phyloP scores from a whole-genome alignment of 2,329 filamentous ascomycete species.

The Calycina herbarum region DNA sequence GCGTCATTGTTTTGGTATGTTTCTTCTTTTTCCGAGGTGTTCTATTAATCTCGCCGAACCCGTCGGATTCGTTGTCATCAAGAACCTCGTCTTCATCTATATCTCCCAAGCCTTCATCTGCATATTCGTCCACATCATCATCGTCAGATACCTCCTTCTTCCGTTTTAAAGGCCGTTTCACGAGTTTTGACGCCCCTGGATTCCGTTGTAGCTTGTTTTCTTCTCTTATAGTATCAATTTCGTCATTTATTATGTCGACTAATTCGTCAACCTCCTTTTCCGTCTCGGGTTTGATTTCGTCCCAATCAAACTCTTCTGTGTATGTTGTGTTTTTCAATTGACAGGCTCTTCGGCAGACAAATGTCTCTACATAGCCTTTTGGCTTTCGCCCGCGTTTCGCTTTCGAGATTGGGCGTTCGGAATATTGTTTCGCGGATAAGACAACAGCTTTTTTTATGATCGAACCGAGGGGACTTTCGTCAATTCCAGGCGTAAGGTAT shows the following conservation, averaged over 20 bases:
- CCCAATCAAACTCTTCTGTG: conserved; percentile 90
- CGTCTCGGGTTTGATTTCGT: conserved; percentile 44
- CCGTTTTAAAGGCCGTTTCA: background rate
- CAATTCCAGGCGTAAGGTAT: conserved; percentile 85
- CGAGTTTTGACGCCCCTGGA: background rate
- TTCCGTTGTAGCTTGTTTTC: background rate
- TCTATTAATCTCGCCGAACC: conserved; percentile 31
- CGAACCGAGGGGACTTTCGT: conserved; percentile 80
- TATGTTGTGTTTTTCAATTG: conserved; percentile 88
- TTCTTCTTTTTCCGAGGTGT: conserved; percentile 61
- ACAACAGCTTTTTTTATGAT: conserved; percentile 88
- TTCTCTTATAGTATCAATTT: background rate
- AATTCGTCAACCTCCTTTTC: conserved; percentile 24
- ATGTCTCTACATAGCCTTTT: conserved; percentile 70
- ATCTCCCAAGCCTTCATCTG: conserved; percentile 39
- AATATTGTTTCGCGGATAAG: conserved; percentile 70
- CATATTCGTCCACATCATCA: conserved; percentile 16
- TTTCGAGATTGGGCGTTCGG: conserved; percentile 66
- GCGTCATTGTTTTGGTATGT: conserved; percentile 42
- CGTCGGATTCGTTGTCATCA: conserved; percentile 23
- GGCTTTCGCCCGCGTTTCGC: conserved; percentile 66
- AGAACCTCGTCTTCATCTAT: conserved; percentile 33
- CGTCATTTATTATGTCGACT: background rate
- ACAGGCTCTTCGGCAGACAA: conserved; percentile 85
- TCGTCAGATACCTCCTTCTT: conserved; percentile 6